Evolutionary conservation across 1,284 basidiomycete genomes (phyloP), one percentile per base, ranked within the genome.

Genomic region (Cutaneotrichosporon sp.): DNA sequence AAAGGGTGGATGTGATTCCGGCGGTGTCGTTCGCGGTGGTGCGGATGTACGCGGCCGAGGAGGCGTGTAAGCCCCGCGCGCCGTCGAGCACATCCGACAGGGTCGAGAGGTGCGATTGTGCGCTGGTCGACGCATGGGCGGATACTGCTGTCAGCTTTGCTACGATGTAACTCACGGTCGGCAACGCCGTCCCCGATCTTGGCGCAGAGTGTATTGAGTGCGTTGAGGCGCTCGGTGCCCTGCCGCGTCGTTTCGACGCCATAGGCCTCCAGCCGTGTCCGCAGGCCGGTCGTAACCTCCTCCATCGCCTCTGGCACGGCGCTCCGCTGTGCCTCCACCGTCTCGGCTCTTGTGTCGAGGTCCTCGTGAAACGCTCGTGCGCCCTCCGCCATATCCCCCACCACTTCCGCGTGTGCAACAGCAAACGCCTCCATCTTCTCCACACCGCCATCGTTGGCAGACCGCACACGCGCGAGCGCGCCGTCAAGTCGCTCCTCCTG

Each of bases 401-500:
- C 38, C 0, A 52, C 49, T 0, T 4, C 50, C 13, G 10, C 52
- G 22, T 64, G 63, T 8, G 58, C 51, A 0, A 16, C 22, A 52
- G 38, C 55, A 38, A 65, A 62, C 21, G 46, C 53, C 34, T 34
- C 46, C 42, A 69, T 47, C 30, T 47, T 47, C 6, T 21, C 13
- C 14, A 67, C 16, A 2, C 85, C 86, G 56, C 83, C 78, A 5
- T 79, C 77, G 70, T 90, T 90, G 55, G 83, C 86, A 26, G 82
- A 79, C 63, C 86, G 84, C 40, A 90, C 81, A 32, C 81, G 76
- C 1, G 80, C 80, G 57, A 92, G 83, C 0, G 86, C 85, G 14
- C 86, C 84, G 22, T 84, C 83, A 52, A 94, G 81, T n/a, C 86
- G 86, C 21, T 84, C 82, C 71, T 93, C 89, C 38, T 90, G 86